A percentile compares a stretch with the other conserved stretches of the same genome.
These are phyloP conservation scores for Scheffersomyces cryptocercus DNA, from an alignment of 1,139 yeast genomes.

Conservation along the genomic window DNA sequence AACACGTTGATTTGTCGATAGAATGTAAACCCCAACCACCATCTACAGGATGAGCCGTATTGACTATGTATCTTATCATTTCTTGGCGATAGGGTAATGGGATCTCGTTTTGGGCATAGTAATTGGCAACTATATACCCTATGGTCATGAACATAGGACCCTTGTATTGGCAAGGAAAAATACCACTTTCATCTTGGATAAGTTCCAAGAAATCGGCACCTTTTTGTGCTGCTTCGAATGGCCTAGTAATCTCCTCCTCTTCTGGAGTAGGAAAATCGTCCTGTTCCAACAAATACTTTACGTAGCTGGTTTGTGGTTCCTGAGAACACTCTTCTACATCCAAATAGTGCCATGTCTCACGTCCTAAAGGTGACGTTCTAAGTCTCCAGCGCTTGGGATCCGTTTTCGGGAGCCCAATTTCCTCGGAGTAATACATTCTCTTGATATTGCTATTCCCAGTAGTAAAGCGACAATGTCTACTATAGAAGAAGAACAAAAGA, in stretches of 20 bases:
- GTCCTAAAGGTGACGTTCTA: constrained; percentile 67
- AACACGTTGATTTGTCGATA: constrained; percentile 89
- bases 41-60: constrained; percentile 93
- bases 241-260: constrained; percentile 34
- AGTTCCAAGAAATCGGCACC: constrained; percentile 71
- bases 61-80: constrained; percentile 79
- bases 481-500: neutral
- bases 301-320: constrained; percentile 58
- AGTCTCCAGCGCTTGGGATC: constrained; percentile 79
- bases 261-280: constrained; percentile 47
- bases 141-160: constrained; percentile 98
- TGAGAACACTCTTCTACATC: constrained; percentile 33
- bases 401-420: constrained; percentile 62
- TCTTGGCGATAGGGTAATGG: constrained; percentile 68
- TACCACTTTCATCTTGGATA: constrained; percentile 77
- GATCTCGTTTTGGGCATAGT: constrained; percentile 67
- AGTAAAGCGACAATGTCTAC: no score
- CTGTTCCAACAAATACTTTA: constrained; percentile 54
- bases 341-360: constrained; percentile 80
- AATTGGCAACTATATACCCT: constrained; percentile 78
- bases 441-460: no score
- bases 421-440: constrained; percentile 58
- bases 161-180: constrained; percentile 88
- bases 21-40: constrained; percentile 99
- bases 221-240: constrained; percentile 66